These are phyloP conservation scores for Geotrichum australiense DNA, from an alignment of 1,139 yeast species.

Conservation along the genomic window DNA sequence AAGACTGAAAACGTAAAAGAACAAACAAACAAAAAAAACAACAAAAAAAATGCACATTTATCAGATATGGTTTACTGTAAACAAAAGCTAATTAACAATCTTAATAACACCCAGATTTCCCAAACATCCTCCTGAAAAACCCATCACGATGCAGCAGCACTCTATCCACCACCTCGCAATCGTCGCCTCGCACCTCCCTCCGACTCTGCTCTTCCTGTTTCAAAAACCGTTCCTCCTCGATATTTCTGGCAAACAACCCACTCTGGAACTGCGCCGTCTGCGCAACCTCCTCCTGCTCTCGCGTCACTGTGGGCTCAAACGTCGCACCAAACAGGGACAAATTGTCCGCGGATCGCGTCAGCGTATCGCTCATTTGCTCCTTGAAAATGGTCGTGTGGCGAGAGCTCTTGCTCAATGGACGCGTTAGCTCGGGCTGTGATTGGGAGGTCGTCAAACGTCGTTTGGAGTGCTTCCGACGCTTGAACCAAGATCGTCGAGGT, in stretches of 20 bases:
- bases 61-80: neutral
- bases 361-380: slow-evolving; percentile 5
- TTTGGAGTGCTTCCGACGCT: slow-evolving; percentile 3
- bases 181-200: neutral
- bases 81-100: too few relatives aligned
- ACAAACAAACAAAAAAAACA: neutral
- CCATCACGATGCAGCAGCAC: slow-evolving; percentile 1
- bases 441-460: too few relatives aligned
- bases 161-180: neutral
- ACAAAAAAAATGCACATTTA: neutral
- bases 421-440: too few relatives aligned
- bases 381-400: slow-evolving; percentile 11
- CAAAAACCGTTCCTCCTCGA: slow-evolving; percentile 10
- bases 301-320: slow-evolving; percentile 1
- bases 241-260: slow-evolving; percentile 2
- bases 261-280: slow-evolving; percentile 9
- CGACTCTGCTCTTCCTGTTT: slow-evolving; percentile 9
- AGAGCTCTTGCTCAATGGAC: neutral
- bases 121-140: slow-evolving; percentile 7
- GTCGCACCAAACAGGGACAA: neutral
- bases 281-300: slow-evolving; percentile 9
- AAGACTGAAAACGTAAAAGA: neutral
- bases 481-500: slow-evolving; percentile 13
- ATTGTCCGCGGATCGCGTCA: slow-evolving; percentile 8
- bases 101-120: neutral